Evolutionary conservation across 768 basidiomycete genomes (phyloP).

Genomic region (Suillus bovinus): DNA sequence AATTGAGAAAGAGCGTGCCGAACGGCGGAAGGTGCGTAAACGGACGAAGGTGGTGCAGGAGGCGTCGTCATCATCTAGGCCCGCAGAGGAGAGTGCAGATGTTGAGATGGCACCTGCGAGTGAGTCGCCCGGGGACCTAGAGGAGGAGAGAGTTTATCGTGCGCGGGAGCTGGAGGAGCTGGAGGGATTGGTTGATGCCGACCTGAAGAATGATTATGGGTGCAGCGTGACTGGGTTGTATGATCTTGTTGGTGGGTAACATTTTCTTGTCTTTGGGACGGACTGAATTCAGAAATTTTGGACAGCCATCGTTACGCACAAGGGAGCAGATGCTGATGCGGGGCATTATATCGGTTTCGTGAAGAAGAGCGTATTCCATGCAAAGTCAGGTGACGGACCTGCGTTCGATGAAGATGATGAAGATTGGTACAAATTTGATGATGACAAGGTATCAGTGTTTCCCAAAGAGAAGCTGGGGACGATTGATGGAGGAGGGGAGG

Average conservation of each 20-base stretch:
- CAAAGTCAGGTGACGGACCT: conserved; percentile 18
- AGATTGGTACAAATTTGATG: conserved; percentile 96
- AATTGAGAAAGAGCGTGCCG: conserved; percentile 79
- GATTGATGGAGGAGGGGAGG: conserved; percentile 92
- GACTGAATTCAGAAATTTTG: neutral
- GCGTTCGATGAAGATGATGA: conserved; percentile 58
- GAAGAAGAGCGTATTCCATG: conserved; percentile 71
- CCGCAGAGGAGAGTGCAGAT: conserved; percentile 44
- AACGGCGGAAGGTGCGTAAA: conserved; percentile 80
- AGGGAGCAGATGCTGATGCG: conserved; percentile 91
- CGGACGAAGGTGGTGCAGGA: conserved; percentile 52
- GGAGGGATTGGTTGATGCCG: conserved; percentile 59
- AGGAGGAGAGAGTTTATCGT: conserved; percentile 66
- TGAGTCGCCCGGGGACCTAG: conserved; percentile 38
- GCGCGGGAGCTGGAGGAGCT: conserved; percentile 66
- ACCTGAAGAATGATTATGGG: conserved; percentile 67
- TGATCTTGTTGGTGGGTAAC: conserved; percentile 79
- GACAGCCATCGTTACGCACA: conserved; percentile 94
- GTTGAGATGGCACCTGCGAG: conserved; percentile 39
- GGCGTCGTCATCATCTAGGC: conserved; percentile 22
- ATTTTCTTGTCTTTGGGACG: neutral
- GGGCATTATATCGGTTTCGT: conserved; percentile 96
- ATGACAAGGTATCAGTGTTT: conserved; percentile 90
- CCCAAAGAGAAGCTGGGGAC: conserved; percentile 79
- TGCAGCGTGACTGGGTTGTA: conserved; percentile 82